These are phyloP conservation scores for Calocera viscosa DNA, from an alignment of 768 basidiomycete genomes.

Conservation along the genomic window DNA sequence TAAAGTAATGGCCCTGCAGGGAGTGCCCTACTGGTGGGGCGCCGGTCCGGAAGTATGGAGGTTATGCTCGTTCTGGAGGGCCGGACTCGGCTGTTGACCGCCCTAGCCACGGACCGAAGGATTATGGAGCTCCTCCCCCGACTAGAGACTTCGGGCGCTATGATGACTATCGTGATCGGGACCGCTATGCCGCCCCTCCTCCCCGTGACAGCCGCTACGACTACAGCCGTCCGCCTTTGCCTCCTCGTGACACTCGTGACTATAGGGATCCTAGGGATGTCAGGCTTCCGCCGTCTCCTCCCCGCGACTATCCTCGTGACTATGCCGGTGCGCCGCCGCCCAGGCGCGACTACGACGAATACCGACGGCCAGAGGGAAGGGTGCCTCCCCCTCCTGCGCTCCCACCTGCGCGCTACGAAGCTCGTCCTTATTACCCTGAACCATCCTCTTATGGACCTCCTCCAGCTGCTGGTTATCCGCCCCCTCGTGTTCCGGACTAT, in stretches of 20 bases:
- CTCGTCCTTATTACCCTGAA: constrained; percentile 37
- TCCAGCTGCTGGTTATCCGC: constrained; percentile 29
- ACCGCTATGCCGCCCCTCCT: constrained; percentile 32
- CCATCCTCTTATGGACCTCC: constrained; percentile 22
- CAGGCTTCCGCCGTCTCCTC: constrained; percentile 41
- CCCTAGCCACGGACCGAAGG: constrained; percentile 41
- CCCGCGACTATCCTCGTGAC: constrained; percentile 52
- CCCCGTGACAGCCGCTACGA: constrained; percentile 47
- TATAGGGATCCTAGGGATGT: constrained; percentile 10
- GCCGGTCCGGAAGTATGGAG: constrained; percentile 22
- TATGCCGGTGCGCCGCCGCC: constrained; percentile 25
- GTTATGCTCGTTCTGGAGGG: constrained; percentile 34
- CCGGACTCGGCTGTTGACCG: constrained; percentile 30
- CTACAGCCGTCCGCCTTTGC: constrained; percentile 39
- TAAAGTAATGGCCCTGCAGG: neutral
- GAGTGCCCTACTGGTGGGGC: constrained; percentile 15
- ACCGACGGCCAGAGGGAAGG: constrained; percentile 34
- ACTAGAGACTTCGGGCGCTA: constrained; percentile 32
- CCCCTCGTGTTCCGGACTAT: constrained; percentile 33
- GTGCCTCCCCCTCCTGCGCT: constrained; percentile 37
- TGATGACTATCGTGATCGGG: constrained; percentile 40
- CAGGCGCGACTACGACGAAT: constrained; percentile 43
- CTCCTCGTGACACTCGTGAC: constrained; percentile 25
- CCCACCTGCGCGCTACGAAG: constrained; percentile 41
- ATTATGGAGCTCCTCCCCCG: constrained; percentile 37